phyloP scores from a whole-genome alignment of 257 asterid genomes.

The Nicotiana benthamiana region DNA sequence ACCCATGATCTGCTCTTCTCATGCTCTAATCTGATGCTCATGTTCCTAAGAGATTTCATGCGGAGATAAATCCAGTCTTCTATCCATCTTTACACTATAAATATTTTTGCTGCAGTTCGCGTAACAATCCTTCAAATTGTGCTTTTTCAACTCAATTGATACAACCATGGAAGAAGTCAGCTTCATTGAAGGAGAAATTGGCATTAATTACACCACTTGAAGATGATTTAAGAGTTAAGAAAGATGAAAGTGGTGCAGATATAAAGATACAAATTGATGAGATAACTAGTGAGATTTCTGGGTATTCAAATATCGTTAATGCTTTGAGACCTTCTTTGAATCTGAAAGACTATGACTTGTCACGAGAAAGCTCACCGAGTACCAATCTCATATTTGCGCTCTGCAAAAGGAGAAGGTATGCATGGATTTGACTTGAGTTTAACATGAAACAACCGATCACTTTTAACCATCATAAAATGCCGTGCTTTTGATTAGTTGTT shows the following conservation, averaged over 20 bases:
- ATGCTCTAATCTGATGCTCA: too few species aligned
- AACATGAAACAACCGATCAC: not conserved
- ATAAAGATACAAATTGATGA: conserved; percentile 3
- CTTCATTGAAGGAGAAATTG: conserved; percentile 6
- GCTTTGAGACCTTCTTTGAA: not conserved
- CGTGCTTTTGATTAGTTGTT: not conserved
- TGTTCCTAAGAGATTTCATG: too few species aligned
- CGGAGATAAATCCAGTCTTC: too few species aligned
- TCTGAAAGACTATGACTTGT: conserved; percentile 4
- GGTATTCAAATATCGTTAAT: not conserved
- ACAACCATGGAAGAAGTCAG: conserved; percentile 9
- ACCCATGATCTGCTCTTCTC: too few species aligned
- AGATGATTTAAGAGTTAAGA: conserved; percentile 7
- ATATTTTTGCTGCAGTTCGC: too few species aligned
- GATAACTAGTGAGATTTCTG: conserved; percentile 10
- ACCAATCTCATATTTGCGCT: conserved; percentile 2
- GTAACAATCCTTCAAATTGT: not conserved
- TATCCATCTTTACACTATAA: too few species aligned
- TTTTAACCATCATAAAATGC: not conserved
- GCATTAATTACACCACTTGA: conserved; percentile 5
- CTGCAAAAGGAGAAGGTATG: conserved; percentile 15
- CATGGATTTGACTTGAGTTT: not conserved
- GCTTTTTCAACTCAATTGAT: not conserved
- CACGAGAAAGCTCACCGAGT: conserved; percentile 11
- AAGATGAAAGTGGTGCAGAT: conserved; percentile 5